phyloP scores from a whole-genome alignment of 2,329 filamentous ascomycete species.

The Cladophialophora exuberans region DNA sequence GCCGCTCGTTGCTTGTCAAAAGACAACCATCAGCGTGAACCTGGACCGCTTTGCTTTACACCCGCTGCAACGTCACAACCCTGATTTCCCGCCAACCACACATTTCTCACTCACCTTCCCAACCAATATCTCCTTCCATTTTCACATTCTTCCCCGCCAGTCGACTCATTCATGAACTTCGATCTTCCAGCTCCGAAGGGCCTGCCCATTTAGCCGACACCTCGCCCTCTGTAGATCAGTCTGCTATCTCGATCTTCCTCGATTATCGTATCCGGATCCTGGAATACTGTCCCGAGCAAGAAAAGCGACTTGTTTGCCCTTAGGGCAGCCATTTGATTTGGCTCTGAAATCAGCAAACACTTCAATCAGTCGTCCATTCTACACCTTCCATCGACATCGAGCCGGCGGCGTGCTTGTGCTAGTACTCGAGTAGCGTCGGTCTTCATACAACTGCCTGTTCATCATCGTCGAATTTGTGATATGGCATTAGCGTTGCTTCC shows the following conservation, averaged over 20 bases:
- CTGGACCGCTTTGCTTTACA: slow-evolving; percentile 15
- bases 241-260: slow-evolving; percentile 3
- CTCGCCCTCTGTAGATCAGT: slow-evolving; percentile 15
- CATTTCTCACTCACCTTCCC: slow-evolving; percentile 8
- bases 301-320: no score
- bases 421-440: background rate
- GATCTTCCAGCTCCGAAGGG: no score
- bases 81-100: slow-evolving; percentile 15
- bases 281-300: background rate
- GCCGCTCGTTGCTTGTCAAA: slow-evolving; percentile 21
- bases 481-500: slow-evolving; percentile 33
- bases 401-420: background rate
- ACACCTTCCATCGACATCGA: no score
- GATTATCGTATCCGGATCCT: no score
- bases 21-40: slow-evolving; percentile 13
- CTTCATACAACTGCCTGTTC: slow-evolving; percentile 2
- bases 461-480: slow-evolving; percentile 10
- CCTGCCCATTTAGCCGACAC: no score
- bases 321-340: no score
- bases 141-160: slow-evolving; percentile 17
- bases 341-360: no score
- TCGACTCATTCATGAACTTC: slow-evolving; percentile 7
- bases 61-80: slow-evolving; percentile 27
- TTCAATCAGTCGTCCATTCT: no score
- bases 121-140: slow-evolving; percentile 16